A percentile compares a stretch with the other conserved stretches of the same genome.
Evolutionary conservation across 2,329 filamentous ascomycete genomes (phyloP).

Genomic region (Fusarium lateritium): DNA sequence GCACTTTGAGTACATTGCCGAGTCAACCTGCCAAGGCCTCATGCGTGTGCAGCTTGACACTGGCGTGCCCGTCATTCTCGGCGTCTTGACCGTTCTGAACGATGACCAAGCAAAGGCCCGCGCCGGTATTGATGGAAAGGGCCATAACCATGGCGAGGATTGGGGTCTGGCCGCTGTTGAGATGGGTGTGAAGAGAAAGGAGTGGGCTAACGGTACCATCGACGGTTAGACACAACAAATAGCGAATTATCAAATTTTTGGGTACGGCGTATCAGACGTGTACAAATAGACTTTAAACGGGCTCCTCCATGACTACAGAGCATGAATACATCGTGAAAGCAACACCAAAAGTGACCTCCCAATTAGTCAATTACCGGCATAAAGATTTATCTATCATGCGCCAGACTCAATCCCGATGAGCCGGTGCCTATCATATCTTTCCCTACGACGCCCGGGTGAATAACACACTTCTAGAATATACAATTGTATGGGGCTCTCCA

Average conservation of each 20-base stretch:
- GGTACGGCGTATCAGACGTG: constrained; percentile 3
- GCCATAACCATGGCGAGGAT: constrained; percentile 96
- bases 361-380: constrained; percentile 52
- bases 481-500: constrained; percentile 43
- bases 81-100: constrained; percentile 87
- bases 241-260: constrained; percentile 11
- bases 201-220: constrained; percentile 82
- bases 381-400: constrained; percentile 52
- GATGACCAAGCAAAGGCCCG: constrained; percentile 90
- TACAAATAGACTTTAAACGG: constrained; percentile 7
- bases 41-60: constrained; percentile 95
- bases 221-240: constrained; percentile 55
- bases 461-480: constrained; percentile 51
- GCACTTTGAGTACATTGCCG: constrained; percentile 99
- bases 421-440: constrained; percentile 46
- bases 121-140: constrained; percentile 77
- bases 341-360: constrained; percentile 36
- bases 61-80: constrained; percentile 91
- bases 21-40: constrained; percentile 89
- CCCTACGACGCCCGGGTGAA: constrained; percentile 50
- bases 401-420: constrained; percentile 45
- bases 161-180: constrained; percentile 97
- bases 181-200: constrained; percentile 88
- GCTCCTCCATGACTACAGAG: constrained; percentile 8
- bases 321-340: constrained; percentile 15